Percentiles rank a stretch among this genome's conserved stretches.
phyloP scores from a whole-genome alignment of 352 stramenopile genomes.

The Phytopythium montanum region DNA sequence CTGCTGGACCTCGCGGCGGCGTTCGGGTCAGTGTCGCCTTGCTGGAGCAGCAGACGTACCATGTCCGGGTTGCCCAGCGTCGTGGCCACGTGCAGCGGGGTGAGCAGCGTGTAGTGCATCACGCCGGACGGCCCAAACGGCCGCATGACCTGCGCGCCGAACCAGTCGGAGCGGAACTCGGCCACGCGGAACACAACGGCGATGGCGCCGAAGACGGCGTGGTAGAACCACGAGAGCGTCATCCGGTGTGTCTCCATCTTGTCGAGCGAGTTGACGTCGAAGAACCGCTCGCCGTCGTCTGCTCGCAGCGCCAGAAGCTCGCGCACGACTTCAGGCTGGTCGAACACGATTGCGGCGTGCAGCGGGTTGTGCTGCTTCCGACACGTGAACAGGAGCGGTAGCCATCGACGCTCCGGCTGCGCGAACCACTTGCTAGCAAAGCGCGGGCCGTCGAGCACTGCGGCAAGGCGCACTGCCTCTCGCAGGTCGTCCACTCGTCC shows the following conservation, averaged over 20 bases:
- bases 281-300: slow-evolving; percentile 15
- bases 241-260: slow-evolving; percentile 75
- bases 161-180: background rate
- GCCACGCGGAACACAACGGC: slow-evolving; percentile 31
- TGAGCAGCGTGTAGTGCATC: slow-evolving; percentile 58
- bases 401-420: slow-evolving; percentile 11
- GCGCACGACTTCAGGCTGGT: slow-evolving; percentile 61
- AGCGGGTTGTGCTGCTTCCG: slow-evolving; percentile 60
- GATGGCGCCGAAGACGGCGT: slow-evolving; percentile 56
- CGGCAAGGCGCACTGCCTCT: slow-evolving; percentile 37
- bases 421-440: slow-evolving; percentile 72
- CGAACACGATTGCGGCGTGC: slow-evolving; percentile 71
- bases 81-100: slow-evolving; percentile 68
- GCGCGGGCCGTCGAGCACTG: slow-evolving; percentile 47
- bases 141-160: slow-evolving; percentile 18
- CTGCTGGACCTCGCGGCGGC: slow-evolving; percentile 40
- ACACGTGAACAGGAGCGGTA: slow-evolving; percentile 24
- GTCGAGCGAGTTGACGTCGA: slow-evolving; percentile 68
- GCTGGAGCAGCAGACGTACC: slow-evolving; percentile 56
- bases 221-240: slow-evolving; percentile 66
- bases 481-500: slow-evolving; percentile 56
- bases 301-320: slow-evolving; percentile 46
- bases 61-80: slow-evolving; percentile 68
- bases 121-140: slow-evolving; percentile 61
- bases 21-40: slow-evolving; percentile 63